Evolutionary conservation across 495 filamentous ascomycete species (phyloP), one percentile per base, ranked within the genome.

Genomic region (Apodospora peruviana): DNA sequence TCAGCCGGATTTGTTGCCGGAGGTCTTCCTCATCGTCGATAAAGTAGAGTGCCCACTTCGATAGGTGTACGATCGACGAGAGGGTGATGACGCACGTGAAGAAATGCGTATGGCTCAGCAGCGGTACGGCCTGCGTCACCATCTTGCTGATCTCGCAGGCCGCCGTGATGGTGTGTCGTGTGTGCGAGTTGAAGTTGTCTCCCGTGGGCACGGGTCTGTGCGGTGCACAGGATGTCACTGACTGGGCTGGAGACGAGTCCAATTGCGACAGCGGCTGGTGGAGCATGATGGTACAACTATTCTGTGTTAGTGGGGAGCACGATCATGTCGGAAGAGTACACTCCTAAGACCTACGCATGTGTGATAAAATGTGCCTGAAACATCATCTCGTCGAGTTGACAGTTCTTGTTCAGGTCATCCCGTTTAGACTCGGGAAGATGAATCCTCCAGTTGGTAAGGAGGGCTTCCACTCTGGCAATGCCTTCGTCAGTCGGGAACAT

Each of bases 331-430:
- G 25, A 11, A 25, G 17, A 38, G 21, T 16, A 23, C 5, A 29
- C 9, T 11, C 10, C 14, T 11, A 44, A 44, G n/a, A 65, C 74
- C 58, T 64, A 78, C 67, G 80, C 84, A 60, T 87, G 79, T 23
- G 85, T 78, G 43, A 93, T 83, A 81, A 93, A 90, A 47, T 85
- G 85, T 10, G 89, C 89, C 60, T 95, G 89, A 72, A 95, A 94
- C 70, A 95, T 81, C 77, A 95, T 85, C 69, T 94, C 88, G 58
- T 96, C 90, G 9, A 91, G 75, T 27, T 82, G 72, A 24, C 83
- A 78, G 48, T 85, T 79, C 49, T 78, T 77, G 34, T 77, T 78
- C 46, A 91, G 68, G 27, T 89, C 76, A 49, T 87, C 80, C 45
- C 74, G 74, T 67, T 94, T 94, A n/a, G 74, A 75, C 34, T 78